These are phyloP conservation scores for Ligustrum vulgare DNA, from an alignment of 257 asterid species.

Conservation along the genomic window DNA sequence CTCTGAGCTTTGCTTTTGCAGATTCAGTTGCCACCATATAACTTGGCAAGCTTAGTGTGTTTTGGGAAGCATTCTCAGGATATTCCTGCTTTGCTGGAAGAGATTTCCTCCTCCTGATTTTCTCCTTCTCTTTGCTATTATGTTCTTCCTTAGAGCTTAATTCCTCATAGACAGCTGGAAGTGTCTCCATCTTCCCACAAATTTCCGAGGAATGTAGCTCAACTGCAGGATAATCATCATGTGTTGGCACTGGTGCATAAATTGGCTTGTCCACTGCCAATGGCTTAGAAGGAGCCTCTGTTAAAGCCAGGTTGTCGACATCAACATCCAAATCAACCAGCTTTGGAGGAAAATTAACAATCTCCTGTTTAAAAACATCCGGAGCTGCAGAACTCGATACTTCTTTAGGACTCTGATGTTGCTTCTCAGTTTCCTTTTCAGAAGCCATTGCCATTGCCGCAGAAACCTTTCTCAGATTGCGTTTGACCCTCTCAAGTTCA, in stretches of 20 bases:
- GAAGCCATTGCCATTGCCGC: conserved; percentile 48
- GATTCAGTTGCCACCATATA: conserved; percentile 93
- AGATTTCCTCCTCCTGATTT: conserved; percentile 66
- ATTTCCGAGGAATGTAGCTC: conserved; percentile 47
- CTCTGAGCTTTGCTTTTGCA: conserved; percentile 93
- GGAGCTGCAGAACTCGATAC: conserved; percentile 31
- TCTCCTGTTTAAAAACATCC: conserved; percentile 42
- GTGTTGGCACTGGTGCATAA: conserved; percentile 19
- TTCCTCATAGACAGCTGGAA: conserved; percentile 40
- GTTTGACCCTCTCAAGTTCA: conserved; percentile 72
- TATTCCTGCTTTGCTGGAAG: conserved; percentile 73
- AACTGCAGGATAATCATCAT: conserved; percentile 35
- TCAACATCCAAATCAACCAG: conserved; percentile 21
- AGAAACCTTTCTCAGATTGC: conserved; percentile 66
- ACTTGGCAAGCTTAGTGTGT: conserved; percentile 72
- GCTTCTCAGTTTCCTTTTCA: conserved; percentile 60
- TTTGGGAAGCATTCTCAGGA: conserved; percentile 67
- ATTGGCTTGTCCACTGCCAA: conserved; percentile 38
- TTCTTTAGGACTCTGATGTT: conserved; percentile 36
- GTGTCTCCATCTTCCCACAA: conserved; percentile 39
- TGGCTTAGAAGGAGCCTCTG: conserved; percentile 28
- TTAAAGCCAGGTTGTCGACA: conserved; percentile 33
- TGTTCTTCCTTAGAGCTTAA: conserved; percentile 52
- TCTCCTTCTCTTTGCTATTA: conserved; percentile 57
- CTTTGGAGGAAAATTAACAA: conserved; percentile 34